Evolutionary conservation across 148 eudicot species (phyloP).

Genomic region (Nepenthes mirabilis): DNA sequence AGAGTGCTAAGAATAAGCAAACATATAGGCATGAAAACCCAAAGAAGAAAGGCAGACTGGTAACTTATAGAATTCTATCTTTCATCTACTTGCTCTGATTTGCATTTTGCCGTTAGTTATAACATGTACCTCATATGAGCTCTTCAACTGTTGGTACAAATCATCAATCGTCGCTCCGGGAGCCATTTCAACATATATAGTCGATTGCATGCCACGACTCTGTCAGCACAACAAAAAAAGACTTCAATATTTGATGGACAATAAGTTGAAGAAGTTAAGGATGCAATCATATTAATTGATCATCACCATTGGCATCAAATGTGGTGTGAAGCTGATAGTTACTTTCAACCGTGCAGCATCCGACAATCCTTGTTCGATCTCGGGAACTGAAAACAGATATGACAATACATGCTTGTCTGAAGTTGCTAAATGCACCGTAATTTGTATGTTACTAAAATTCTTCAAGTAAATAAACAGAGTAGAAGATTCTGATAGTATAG

Average conservation of each 20-base stretch:
- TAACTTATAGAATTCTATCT: too few relatives aligned
- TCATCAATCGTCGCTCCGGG: conserved; percentile 63
- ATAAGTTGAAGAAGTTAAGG: neutral
- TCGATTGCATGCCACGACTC: conserved; percentile 99
- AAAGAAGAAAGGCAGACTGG: too few relatives aligned
- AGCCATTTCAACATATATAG: conserved; percentile 77
- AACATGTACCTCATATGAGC: conserved; percentile 48
- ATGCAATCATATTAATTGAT: neutral
- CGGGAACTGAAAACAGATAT: conserved; percentile 46
- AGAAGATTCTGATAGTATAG: too few relatives aligned
- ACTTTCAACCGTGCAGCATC: conserved; percentile 60
- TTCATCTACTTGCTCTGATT: too few relatives aligned
- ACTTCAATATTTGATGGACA: neutral
- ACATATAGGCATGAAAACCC: too few relatives aligned
- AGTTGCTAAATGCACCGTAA: too few relatives aligned
- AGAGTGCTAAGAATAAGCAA: too few relatives aligned
- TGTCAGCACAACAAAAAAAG: conserved; percentile 11
- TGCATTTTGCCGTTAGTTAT: neutral
- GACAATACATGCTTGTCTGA: neutral
- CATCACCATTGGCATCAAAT: conserved; percentile 89
- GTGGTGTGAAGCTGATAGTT: conserved; percentile 93
- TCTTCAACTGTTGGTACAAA: conserved; percentile 45
- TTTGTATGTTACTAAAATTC: too few relatives aligned
- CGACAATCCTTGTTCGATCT: conserved; percentile 90
- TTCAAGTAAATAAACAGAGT: too few relatives aligned